Conservation (phyloP, 2,329 filamentous ascomycete genomes). For the Aspergillus ibericus region DNA sequence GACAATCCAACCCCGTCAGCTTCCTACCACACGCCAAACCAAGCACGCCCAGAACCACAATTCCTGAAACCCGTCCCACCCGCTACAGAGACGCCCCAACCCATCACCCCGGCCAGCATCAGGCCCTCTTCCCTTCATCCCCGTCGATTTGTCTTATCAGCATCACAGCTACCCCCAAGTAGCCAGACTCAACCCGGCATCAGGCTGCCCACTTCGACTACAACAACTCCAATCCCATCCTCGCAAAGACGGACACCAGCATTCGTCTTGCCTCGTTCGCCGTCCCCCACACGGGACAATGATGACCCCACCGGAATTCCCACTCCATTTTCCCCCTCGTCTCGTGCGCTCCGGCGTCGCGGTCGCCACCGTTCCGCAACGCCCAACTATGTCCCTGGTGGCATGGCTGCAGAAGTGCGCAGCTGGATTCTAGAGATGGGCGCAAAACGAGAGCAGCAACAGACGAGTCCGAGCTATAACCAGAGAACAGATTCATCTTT, state of each 20-base stretch:
- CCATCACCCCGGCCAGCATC: conserved; percentile 17
- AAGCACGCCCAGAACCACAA: not conserved
- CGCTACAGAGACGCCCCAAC: conserved; percentile 6
- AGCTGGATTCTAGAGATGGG: conserved; percentile 44
- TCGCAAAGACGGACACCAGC: conserved; percentile 20
- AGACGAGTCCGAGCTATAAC: not conserved
- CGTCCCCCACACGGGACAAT: conserved; percentile 27
- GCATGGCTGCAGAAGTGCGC: conserved; percentile 44
- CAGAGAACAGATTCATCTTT: not conserved
- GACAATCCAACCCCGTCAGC: not conserved
- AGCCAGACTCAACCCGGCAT: conserved; percentile 13
- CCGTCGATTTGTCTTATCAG: conserved; percentile 32
- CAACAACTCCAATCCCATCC: conserved; percentile 16
- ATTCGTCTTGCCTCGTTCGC: conserved; percentile 41
- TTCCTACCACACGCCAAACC: conserved; percentile 11
- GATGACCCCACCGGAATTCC: conserved; percentile 23
- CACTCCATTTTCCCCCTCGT: conserved; percentile 39
- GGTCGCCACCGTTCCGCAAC: conserved; percentile 26
- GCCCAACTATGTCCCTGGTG: conserved; percentile 35
- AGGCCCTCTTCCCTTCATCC: conserved; percentile 28
- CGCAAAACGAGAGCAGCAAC: conserved; percentile 28
- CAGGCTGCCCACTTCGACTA: not conserved
- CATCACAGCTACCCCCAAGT: conserved; percentile 22
- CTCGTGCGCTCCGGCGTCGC: conserved; percentile 31
- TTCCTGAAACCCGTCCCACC: conserved; percentile 2